A percentile compares a stretch with the other conserved stretches of the same genome.
Conservation (phyloP, 805 yeast genomes). For the Ascoidea asiatica region DNA sequence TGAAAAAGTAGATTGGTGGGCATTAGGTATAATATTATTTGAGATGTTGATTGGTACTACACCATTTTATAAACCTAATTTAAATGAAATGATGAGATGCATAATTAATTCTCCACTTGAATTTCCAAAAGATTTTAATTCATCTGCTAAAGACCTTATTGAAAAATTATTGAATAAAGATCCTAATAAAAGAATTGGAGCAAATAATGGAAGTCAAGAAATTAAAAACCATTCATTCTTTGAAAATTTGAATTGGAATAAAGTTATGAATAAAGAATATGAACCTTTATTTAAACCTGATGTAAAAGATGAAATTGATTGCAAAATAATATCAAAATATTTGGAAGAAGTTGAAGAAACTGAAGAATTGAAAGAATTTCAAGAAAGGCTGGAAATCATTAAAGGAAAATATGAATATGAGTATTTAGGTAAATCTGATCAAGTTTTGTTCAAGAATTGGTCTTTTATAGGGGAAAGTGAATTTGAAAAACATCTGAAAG, state of each 20-base stretch:
- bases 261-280: too few species aligned
- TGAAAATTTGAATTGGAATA: constrained; percentile 89
- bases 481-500: too few species aligned
- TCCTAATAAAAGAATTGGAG: constrained; percentile 79
- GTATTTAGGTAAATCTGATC: too few species aligned
- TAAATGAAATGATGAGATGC: constrained; percentile 83
- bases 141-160: constrained; percentile 67
- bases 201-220: constrained; percentile 90
- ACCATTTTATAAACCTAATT: constrained; percentile 80
- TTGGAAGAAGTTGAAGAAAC: too few species aligned
- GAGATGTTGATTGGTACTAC: constrained; percentile 99
- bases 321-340: too few species aligned
- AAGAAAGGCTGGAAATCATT: too few species aligned
- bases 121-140: constrained; percentile 61
- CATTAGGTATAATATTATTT: constrained; percentile 92
- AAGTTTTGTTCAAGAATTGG: too few species aligned
- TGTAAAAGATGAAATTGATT: too few species aligned
- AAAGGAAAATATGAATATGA: too few species aligned
- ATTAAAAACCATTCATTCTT: constrained; percentile 84
- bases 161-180: constrained; percentile 78
- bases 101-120: constrained; percentile 72
- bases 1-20: constrained; percentile 95
- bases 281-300: too few species aligned
- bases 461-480: too few species aligned
- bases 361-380: too few species aligned